Evolutionary conservation across 148 eudicot species (phyloP).

Genomic region (Chenopodium suecicum): DNA sequence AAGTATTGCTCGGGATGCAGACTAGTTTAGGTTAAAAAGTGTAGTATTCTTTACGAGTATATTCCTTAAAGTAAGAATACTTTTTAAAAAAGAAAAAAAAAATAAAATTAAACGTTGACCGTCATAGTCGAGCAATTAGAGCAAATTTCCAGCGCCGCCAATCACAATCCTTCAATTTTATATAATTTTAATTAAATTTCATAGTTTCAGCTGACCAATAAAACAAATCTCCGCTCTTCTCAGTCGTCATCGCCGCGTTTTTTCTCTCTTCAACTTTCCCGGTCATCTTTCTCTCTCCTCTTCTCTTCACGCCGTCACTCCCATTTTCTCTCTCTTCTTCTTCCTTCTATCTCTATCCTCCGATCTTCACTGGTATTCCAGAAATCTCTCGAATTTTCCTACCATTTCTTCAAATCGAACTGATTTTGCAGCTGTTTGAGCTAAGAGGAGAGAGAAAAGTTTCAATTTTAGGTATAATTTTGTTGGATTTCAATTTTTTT

Average conservation of each 20-base stretch:
- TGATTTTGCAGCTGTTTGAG: slow-evolving; percentile 1
- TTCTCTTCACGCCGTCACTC: slow-evolving; percentile 7
- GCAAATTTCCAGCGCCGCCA: slow-evolving; percentile 25
- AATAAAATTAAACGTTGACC: not conserved
- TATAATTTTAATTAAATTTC: no score
- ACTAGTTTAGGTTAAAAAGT: no score
- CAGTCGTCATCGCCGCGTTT: slow-evolving; percentile 32
- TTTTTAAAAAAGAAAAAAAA: not conserved
- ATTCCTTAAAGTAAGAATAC: no score
- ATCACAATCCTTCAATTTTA: not conserved
- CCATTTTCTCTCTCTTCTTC: not conserved
- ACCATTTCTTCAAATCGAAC: not conserved
- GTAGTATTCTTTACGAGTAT: no score
- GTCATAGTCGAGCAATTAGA: slow-evolving; percentile 5
- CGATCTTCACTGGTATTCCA: not conserved
- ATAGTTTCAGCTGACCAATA: slow-evolving; percentile 5
- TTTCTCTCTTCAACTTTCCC: slow-evolving; percentile 15
- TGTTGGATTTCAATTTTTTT: not conserved
- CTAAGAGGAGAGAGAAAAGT: not conserved
- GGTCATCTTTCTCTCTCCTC: not conserved
- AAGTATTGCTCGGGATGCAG: no score
- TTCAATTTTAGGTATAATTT: not conserved
- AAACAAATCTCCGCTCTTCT: not conserved
- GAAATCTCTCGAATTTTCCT: not conserved
- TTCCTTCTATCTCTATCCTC: not conserved